Percentiles rank a stretch among this genome's conserved stretches.
Evolutionary conservation across 108 stramenopile species (phyloP).

Genomic region (Skeletonema costatum): DNA sequence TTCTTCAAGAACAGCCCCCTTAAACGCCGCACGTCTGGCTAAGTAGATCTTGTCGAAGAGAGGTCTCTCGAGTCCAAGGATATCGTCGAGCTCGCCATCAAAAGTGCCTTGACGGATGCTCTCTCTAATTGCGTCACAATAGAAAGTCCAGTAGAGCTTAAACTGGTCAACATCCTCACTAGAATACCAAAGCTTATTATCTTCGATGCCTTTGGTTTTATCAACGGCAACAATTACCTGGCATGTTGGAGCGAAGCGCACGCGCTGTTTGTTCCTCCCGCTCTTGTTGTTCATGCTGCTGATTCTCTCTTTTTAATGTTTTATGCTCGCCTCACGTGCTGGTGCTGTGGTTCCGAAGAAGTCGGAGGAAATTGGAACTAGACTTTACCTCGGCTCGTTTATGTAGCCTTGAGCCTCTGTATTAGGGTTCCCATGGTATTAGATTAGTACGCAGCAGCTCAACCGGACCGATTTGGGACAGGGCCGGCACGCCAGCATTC

Average conservation of each 20-base stretch:
- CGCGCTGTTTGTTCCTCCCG: background rate
- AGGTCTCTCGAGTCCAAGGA: background rate
- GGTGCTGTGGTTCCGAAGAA: no score
- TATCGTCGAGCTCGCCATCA: background rate
- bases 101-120: background rate
- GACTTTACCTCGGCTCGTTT: no score
- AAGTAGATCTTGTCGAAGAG: background rate
- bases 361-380: no score
- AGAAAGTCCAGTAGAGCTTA: background rate
- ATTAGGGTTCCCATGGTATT: no score
- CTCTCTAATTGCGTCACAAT: background rate
- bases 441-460: no score
- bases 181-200: background rate
- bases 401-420: no score
- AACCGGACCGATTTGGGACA: no score
- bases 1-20: background rate
- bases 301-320: no score
- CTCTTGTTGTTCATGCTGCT: background rate
- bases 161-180: background rate
- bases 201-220: slow-evolving; percentile 1
- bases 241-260: background rate
- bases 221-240: background rate
- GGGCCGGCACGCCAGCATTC: no score
- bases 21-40: background rate
- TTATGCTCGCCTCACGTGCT: no score